phyloP scores from a whole-genome alignment of 331 rosid species.

The Acacia concinna region DNA sequence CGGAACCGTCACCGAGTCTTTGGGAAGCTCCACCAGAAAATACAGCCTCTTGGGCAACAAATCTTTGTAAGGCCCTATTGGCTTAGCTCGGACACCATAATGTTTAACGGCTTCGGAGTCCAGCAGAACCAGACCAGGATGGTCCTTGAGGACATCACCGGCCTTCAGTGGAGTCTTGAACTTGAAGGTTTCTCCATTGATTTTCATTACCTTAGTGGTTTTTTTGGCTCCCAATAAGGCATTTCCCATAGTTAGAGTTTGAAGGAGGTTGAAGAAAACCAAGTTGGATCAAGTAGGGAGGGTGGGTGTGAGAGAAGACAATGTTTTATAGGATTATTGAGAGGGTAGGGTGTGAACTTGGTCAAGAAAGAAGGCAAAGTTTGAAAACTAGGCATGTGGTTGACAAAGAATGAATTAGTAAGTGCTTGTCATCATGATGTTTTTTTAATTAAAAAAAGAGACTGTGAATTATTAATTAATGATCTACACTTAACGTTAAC shows the following conservation, averaged over 20 bases:
- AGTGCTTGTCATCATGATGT: not conserved
- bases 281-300: not conserved
- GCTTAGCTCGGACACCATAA: constrained; percentile 74
- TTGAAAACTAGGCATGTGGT: constrained; percentile 30
- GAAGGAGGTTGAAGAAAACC: not conserved
- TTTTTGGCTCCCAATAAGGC: constrained; percentile 62
- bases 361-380: constrained; percentile 72
- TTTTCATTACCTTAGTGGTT: constrained; percentile 73
- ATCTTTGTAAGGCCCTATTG: constrained; percentile 49
- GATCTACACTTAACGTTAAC: not conserved
- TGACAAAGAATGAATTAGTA: constrained; percentile 22
- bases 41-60: constrained; percentile 61
- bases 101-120: constrained; percentile 86
- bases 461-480: not conserved
- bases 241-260: constrained; percentile 61
- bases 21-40: constrained; percentile 77
- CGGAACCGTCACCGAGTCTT: constrained; percentile 25
- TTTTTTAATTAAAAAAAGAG: not conserved
- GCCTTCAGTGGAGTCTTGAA: constrained; percentile 60
- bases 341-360: constrained; percentile 19
- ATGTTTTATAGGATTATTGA: constrained; percentile 35
- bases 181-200: constrained; percentile 78
- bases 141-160: constrained; percentile 50
- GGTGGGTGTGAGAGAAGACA: constrained; percentile 46
- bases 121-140: constrained; percentile 70